Conservation (phyloP, 257 asterid species). For the Leonotis leonurus region DNA sequence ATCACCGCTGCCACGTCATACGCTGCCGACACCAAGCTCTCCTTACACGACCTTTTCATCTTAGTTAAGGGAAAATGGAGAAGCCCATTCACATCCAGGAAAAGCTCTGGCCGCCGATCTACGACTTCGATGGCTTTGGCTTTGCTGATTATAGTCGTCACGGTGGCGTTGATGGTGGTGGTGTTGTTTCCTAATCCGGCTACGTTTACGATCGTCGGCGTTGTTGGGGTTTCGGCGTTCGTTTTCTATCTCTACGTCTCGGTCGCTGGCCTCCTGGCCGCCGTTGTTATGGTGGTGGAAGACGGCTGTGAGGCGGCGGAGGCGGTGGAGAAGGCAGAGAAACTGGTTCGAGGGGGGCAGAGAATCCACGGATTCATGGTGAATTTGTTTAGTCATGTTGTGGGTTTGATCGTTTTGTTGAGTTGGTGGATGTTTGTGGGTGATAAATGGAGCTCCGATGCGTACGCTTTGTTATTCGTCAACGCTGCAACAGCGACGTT, state of each 20-base stretch:
- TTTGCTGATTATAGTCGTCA: too few species aligned
- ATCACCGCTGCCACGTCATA: background rate
- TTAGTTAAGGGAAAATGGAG: conserved; percentile 10
- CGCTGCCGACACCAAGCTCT: background rate
- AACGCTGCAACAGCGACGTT: background rate
- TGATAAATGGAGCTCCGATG: background rate
- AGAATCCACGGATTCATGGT: conserved; percentile 30
- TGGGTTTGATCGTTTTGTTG: background rate
- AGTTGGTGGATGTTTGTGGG: conserved; percentile 14
- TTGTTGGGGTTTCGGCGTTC: background rate
- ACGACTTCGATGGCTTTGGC: too few species aligned
- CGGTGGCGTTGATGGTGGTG: background rate
- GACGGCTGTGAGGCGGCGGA: conserved; percentile 28
- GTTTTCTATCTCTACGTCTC: conserved; percentile 16
- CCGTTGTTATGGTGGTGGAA: conserved; percentile 33
- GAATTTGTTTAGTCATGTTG: conserved; percentile 7
- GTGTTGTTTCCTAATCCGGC: background rate
- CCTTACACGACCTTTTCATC: conserved; percentile 5
- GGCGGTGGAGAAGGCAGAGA: conserved; percentile 36
- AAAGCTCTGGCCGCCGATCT: conserved; percentile 9
- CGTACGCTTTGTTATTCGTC: conserved; percentile 11
- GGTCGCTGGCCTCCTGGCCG: conserved; percentile 12
- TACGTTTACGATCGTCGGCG: background rate
- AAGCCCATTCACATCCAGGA: conserved; percentile 16
- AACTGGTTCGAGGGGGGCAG: conserved; percentile 31